Evolutionary conservation across 2,329 filamentous ascomycete species (phyloP).

Genomic region (Myriosclerotinia scirpicola): DNA sequence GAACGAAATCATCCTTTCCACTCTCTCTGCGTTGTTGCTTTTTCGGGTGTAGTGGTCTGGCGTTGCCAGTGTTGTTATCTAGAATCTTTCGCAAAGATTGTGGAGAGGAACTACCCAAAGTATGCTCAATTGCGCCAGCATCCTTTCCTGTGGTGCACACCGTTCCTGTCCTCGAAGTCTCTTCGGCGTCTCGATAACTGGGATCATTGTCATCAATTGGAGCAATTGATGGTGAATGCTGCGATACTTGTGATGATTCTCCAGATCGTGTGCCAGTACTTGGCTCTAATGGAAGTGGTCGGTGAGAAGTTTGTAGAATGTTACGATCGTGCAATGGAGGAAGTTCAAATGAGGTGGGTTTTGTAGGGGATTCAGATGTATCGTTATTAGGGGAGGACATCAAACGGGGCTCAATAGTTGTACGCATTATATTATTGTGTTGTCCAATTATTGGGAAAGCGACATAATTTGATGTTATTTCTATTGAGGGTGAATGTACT

Average conservation of each 20-base stretch:
- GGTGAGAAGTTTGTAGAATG: slow-evolving; percentile 47
- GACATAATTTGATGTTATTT: neutral
- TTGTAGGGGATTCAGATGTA: slow-evolving; percentile 40
- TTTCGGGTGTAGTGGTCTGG: slow-evolving; percentile 36
- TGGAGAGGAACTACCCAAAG: slow-evolving; percentile 39
- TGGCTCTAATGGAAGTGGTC: slow-evolving; percentile 51
- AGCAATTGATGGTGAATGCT: slow-evolving; percentile 28
- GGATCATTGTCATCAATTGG: slow-evolving; percentile 40
- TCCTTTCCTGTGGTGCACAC: neutral
- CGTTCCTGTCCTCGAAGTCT: slow-evolving; percentile 17
- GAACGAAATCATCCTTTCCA: slow-evolving; percentile 61
- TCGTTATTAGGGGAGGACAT: slow-evolving; percentile 64
- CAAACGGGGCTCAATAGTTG: slow-evolving; percentile 64
- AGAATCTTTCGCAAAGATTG: slow-evolving; percentile 41
- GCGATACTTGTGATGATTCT: slow-evolving; percentile 30
- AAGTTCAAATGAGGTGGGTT: slow-evolving; percentile 50
- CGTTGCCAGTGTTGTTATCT: slow-evolving; percentile 36
- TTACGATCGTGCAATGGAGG: slow-evolving; percentile 54
- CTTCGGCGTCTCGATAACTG: slow-evolving; percentile 24
- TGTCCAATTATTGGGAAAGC: slow-evolving; percentile 13
- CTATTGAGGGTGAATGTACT: no score
- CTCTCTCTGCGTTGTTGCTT: slow-evolving; percentile 56
- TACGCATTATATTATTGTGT: slow-evolving; percentile 37
- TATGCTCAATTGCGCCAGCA: slow-evolving; percentile 24
- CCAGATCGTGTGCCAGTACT: slow-evolving; percentile 43